Evolutionary conservation across 2,329 filamentous ascomycete genomes (phyloP).

Genomic region (Pestalotiopsis sp.): DNA sequence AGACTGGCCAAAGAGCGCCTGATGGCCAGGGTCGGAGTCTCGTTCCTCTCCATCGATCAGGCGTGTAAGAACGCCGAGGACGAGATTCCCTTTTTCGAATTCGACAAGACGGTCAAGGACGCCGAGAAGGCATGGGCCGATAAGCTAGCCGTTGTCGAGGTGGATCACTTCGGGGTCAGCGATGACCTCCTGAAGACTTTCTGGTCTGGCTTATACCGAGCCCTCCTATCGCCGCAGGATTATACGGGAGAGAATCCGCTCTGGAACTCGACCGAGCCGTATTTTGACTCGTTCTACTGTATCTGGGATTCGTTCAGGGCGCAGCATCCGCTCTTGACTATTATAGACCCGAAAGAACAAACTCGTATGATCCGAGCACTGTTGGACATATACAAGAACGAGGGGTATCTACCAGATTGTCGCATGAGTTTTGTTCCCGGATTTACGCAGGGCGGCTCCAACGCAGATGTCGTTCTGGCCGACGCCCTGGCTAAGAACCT

Average conservation of each 20-base stretch:
- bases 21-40: slow-evolving; percentile 70
- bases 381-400: slow-evolving; percentile 71
- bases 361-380: slow-evolving; percentile 72
- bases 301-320: slow-evolving; percentile 79
- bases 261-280: slow-evolving; percentile 71
- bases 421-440: slow-evolving; percentile 78
- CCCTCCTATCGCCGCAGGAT: slow-evolving; percentile 73
- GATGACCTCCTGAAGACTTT: slow-evolving; percentile 64
- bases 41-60: slow-evolving; percentile 68
- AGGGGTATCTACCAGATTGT: slow-evolving; percentile 70
- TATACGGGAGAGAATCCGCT: slow-evolving; percentile 76
- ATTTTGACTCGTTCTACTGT: slow-evolving; percentile 70
- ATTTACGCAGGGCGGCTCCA: slow-evolving; percentile 76
- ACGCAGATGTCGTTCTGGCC: slow-evolving; percentile 71
- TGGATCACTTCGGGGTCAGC: slow-evolving; percentile 58
- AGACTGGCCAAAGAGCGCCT: slow-evolving; percentile 48
- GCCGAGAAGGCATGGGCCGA: slow-evolving; percentile 64
- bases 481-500: slow-evolving; percentile 74
- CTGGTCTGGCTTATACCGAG: slow-evolving; percentile 72
- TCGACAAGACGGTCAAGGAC: slow-evolving; percentile 54
- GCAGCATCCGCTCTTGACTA: slow-evolving; percentile 71
- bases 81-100: slow-evolving; percentile 69
- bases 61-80: slow-evolving; percentile 71
- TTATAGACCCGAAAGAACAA: slow-evolving; percentile 70
- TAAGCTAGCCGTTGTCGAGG: slow-evolving; percentile 62